Evolutionary conservation across 2,329 filamentous ascomycete species (phyloP).

Genomic region (Aureobasidium vineae): DNA sequence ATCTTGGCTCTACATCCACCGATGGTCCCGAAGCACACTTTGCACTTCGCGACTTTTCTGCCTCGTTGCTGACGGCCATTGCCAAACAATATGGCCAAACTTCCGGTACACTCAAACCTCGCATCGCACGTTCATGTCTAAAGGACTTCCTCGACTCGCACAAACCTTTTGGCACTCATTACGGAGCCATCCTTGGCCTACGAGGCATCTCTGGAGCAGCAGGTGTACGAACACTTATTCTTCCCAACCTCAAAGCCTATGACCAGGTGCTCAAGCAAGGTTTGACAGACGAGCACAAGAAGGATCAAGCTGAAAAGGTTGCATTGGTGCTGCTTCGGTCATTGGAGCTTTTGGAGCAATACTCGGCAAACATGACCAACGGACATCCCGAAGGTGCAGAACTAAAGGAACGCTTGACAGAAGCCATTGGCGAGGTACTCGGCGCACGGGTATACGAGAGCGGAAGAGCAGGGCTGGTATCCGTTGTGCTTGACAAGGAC

Average conservation of each 20-base stretch:
- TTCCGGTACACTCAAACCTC: conserved; percentile 78
- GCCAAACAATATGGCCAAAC: conserved; percentile 76
- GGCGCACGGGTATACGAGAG: conserved; percentile 31
- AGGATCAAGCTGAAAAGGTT: conserved; percentile 60
- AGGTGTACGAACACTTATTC: conserved; percentile 61
- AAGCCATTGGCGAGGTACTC: conserved; percentile 43
- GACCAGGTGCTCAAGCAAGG: conserved; percentile 60
- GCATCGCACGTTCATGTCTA: conserved; percentile 87
- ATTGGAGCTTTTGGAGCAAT: conserved; percentile 54
- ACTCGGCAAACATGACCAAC: conserved; percentile 40
- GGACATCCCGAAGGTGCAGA: conserved; percentile 44
- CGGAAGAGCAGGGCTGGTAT: conserved; percentile 40
- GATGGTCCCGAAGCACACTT: conserved; percentile 63
- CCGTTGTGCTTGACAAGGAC: conserved; percentile 43
- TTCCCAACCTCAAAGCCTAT: conserved; percentile 66
- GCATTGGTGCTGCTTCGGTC: conserved; percentile 57
- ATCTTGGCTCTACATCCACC: conserved; percentile 60
- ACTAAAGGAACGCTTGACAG: conserved; percentile 40
- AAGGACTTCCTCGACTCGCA: conserved; percentile 88
- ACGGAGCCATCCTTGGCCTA: conserved; percentile 81
- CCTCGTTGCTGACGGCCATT: conserved; percentile 75
- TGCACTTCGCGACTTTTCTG: conserved; percentile 77
- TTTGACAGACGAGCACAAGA: conserved; percentile 54
- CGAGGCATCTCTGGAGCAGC: conserved; percentile 70
- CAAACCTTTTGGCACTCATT: conserved; percentile 79